phyloP scores from a whole-genome alignment of 1,284 basidiomycete species.

The Agroathelia rolfsii region DNA sequence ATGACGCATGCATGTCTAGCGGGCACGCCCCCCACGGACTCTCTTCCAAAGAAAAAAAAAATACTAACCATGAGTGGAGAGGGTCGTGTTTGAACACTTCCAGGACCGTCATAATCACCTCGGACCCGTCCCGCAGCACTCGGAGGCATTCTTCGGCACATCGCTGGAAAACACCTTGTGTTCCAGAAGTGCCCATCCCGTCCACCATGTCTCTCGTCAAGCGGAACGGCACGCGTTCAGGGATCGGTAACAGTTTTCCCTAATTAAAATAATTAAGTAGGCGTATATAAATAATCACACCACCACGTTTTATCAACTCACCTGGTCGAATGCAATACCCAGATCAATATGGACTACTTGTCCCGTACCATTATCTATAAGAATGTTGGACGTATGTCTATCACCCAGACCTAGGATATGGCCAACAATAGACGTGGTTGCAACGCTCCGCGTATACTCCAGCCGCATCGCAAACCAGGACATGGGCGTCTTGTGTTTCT shows the following conservation, averaged over 20 bases:
- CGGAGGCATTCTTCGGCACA: conserved; percentile 93
- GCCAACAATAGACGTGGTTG: conserved; percentile 90
- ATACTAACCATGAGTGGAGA: conserved; percentile 80
- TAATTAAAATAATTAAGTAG: too few species aligned
- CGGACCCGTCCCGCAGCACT: conserved; percentile 78
- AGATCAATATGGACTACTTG: conserved; percentile 94
- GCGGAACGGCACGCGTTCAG: conserved; percentile 91
- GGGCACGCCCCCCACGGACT: too few species aligned
- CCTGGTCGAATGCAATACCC: conserved; percentile 94
- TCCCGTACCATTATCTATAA: conserved; percentile 77
- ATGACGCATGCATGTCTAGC: too few species aligned
- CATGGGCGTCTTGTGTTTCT: conserved; percentile 79
- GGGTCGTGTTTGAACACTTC: conserved; percentile 98
- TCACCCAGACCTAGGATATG: conserved; percentile 91
- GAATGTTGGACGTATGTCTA: conserved; percentile 87
- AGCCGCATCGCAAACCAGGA: conserved; percentile 92
- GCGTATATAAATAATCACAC: too few species aligned
- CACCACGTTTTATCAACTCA: too few species aligned
- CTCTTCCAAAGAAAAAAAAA: too few species aligned
- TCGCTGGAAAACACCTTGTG: conserved; percentile 89
- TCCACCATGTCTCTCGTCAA: conserved; percentile 92
- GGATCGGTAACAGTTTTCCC: conserved; percentile 77
- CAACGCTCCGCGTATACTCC: conserved; percentile 85
- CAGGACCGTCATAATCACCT: conserved; percentile 87
- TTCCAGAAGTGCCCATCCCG: conserved; percentile 85